Conservation (phyloP, 768 basidiomycete genomes). For the Amanita muscaria region DNA sequence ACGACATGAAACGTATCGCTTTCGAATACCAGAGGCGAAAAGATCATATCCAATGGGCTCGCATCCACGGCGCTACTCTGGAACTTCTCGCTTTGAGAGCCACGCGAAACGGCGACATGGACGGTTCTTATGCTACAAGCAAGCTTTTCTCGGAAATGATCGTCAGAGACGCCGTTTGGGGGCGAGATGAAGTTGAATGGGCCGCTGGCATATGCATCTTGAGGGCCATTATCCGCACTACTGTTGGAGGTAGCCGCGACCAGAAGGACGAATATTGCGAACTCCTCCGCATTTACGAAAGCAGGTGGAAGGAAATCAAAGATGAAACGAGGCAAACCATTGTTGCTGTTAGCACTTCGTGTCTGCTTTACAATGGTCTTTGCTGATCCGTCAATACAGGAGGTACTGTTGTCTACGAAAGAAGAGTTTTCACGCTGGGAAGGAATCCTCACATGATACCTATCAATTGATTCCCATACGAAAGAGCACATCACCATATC, state of each 20-base stretch:
- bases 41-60: slow-evolving; percentile 60
- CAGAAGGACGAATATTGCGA: slow-evolving; percentile 48
- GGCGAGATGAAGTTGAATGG: slow-evolving; percentile 60
- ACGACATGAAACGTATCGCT: slow-evolving; percentile 58
- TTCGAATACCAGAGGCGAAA: slow-evolving; percentile 51
- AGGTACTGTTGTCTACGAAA: slow-evolving; percentile 41
- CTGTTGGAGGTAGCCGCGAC: slow-evolving; percentile 35
- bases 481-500: too few species aligned
- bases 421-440: slow-evolving; percentile 45
- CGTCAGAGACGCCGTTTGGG: slow-evolving; percentile 60
- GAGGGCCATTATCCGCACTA: slow-evolving; percentile 47
- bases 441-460: slow-evolving; percentile 15
- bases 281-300: slow-evolving; percentile 46
- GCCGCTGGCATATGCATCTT: slow-evolving; percentile 54
- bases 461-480: neutral
- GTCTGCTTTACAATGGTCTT: neutral
- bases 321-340: slow-evolving; percentile 56
- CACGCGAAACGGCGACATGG: slow-evolving; percentile 30
- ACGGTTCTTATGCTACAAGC: slow-evolving; percentile 36
- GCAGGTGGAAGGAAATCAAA: slow-evolving; percentile 65
- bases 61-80: slow-evolving; percentile 55
- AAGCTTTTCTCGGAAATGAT: slow-evolving; percentile 47
- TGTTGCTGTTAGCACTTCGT: slow-evolving; percentile 37
- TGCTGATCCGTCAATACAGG: slow-evolving; percentile 22
- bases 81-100: slow-evolving; percentile 45